A percentile compares a stretch with the other conserved stretches of the same genome.
Evolutionary conservation across 106 monocot genomes (phyloP).

Genomic region (Amphibolis antarctica): DNA sequence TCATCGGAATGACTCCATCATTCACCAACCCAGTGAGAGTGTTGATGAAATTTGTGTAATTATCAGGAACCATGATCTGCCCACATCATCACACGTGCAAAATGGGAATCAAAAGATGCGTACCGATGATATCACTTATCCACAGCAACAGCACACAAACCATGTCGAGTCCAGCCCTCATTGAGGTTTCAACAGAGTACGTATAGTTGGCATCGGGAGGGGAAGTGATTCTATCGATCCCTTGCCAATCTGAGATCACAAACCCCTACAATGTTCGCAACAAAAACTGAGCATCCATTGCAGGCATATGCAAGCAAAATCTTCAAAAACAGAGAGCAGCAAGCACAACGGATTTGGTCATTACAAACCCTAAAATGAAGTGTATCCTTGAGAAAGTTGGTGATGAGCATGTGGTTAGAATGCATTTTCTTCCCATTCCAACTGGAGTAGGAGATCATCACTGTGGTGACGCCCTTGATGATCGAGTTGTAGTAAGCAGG

Average conservation of each 20-base stretch:
- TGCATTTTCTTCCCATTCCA: slow-evolving; percentile 85
- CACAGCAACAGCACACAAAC: slow-evolving; percentile 12
- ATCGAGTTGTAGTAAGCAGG: slow-evolving; percentile 44
- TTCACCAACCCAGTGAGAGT: slow-evolving; percentile 37
- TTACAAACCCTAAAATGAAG: slow-evolving; percentile 39
- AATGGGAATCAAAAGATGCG: too few relatives aligned
- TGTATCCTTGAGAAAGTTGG: slow-evolving; percentile 45
- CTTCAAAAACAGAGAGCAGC: too few relatives aligned
- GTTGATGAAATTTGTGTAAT: slow-evolving; percentile 35
- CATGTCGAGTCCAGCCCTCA: slow-evolving; percentile 83
- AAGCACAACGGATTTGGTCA: not conserved
- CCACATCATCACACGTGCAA: not conserved
- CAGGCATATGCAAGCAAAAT: too few relatives aligned
- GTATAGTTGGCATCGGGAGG: slow-evolving; percentile 65
- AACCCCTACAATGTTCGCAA: slow-evolving; percentile 41
- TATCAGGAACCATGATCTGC: slow-evolving; percentile 65
- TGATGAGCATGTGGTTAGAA: slow-evolving; percentile 39
- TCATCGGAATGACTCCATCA: slow-evolving; percentile 37
- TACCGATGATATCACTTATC: too few relatives aligned
- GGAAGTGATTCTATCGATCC: slow-evolving; percentile 65
- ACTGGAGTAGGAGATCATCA: slow-evolving; percentile 68
- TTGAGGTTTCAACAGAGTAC: slow-evolving; percentile 50
- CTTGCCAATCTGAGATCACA: slow-evolving; percentile 84
- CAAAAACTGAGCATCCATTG: too few relatives aligned
- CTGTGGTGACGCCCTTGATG: slow-evolving; percentile 51